Conservation (phyloP, 2,329 filamentous ascomycete species). For the Colletotrichum kahawae region DNA sequence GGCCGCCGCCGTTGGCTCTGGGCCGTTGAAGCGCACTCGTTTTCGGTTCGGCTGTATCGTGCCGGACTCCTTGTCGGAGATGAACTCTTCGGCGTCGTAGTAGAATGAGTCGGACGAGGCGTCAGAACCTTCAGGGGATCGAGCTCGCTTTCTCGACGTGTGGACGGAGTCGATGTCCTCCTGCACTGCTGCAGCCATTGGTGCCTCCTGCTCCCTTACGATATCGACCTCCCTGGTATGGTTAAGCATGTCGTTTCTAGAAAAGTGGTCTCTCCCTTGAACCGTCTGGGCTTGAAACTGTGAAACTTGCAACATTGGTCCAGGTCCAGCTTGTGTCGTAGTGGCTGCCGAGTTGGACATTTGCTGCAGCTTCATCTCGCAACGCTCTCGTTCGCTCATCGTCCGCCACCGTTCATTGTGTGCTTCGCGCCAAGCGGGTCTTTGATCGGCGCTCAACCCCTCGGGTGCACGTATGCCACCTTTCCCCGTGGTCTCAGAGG, state of each 20-base stretch:
- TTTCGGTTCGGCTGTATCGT: not conserved
- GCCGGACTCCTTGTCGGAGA: not conserved
- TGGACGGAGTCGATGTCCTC: not conserved
- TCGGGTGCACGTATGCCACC: not conserved
- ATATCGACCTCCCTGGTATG: not conserved
- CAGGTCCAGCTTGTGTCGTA: no score
- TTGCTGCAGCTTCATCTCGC: not conserved
- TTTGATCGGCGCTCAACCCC: not conserved
- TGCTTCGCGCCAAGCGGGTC: not conserved
- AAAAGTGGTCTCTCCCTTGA: not conserved
- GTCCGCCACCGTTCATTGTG: not conserved
- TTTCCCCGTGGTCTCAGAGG: no score
- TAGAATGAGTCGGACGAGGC: not conserved
- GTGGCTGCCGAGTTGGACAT: not conserved
- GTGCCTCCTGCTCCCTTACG: not conserved
- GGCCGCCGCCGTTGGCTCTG: not conserved
- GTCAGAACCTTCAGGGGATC: not conserved
- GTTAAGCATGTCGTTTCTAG: not conserved
- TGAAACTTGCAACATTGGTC: no score
- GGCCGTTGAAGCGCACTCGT: not conserved
- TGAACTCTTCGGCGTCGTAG: not conserved
- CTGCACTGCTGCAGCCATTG: rapidly evolving
- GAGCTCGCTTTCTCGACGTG: not conserved
- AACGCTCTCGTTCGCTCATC: not conserved
- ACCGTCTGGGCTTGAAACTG: no score